Percentiles rank a stretch among this genome's conserved stretches.
phyloP scores from a whole-genome alignment of 2,329 filamentous ascomycete species.

The Colletotrichum chlorophyti region DNA sequence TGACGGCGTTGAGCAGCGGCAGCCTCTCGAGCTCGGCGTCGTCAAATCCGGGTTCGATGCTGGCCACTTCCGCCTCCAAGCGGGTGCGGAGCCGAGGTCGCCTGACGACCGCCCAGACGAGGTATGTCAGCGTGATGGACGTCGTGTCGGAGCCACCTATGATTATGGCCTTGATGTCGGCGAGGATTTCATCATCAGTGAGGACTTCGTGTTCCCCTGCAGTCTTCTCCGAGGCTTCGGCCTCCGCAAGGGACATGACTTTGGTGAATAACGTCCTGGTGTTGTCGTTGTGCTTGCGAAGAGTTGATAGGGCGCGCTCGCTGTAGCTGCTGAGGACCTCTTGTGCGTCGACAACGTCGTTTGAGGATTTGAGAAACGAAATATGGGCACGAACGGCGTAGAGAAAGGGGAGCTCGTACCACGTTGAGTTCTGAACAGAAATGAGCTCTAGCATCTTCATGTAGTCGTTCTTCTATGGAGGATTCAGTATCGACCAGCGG shows the following conservation, averaged over 20 bases:
- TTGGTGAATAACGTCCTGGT: not conserved
- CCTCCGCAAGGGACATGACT: not conserved
- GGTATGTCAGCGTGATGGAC: conserved; percentile 55
- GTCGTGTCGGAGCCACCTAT: conserved; percentile 61
- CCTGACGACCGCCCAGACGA: conserved; percentile 47
- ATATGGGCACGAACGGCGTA: not conserved
- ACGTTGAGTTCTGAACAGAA: conserved; percentile 4
- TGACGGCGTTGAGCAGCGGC: conserved; percentile 47
- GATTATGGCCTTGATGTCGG: conserved; percentile 52
- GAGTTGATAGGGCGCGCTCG: not conserved
- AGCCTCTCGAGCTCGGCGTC: conserved; percentile 43
- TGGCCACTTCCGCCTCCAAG: conserved; percentile 43
- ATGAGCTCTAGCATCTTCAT: conserved; percentile 8
- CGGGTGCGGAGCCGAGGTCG: conserved; percentile 36
- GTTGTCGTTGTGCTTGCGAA: not conserved
- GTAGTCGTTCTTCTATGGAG: conserved; percentile 8
- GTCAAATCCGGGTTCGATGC: conserved; percentile 32
- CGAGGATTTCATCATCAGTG: conserved; percentile 39
- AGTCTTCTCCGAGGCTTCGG: not conserved
- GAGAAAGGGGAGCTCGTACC: conserved; percentile 6
- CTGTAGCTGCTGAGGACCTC: not conserved
- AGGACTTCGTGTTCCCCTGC: not conserved
- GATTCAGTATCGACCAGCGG: no score
- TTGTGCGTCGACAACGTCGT: not conserved
- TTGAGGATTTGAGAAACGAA: not conserved